Base-by-base conservation (phyloP, 2,329 filamentous ascomycete genomes). In the Ascochyta pisi region DNA sequence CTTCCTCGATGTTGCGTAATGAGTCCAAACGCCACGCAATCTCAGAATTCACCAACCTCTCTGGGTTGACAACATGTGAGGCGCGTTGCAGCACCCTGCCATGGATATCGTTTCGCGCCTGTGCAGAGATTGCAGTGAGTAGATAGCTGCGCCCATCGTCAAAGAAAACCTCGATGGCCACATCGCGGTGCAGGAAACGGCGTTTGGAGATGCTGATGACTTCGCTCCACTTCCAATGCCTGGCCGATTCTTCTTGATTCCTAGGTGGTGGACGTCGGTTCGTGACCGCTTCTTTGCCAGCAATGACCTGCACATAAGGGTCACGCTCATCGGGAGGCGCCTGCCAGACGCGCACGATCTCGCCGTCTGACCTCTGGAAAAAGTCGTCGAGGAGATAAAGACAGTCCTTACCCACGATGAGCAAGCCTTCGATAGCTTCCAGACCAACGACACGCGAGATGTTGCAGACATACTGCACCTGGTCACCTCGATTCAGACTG, bases 161-260 rank as follows among this genome's bases (percentile, higher is more conserved):
- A 73, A 99, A 99, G 79, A 99, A 99, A 2, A 97, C 85, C 71
- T 99, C 95, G n/a, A 98, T 87, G 0, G 92, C 92, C 12, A 99
- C 95, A 69, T 99, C 94, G 24, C 95, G 88, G 76, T 98, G 96
- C 4, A 99, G 79, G 74, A 98, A 99, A 6, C 94, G 89, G 19
- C 96, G 87, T 75, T 99, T 99, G 0, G 94, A 98, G 33, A 98
- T 89, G 71, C 93, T 97, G 64, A 98, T 90, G 13, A 98, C 88
- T 71, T 98, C 94, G 3, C 87, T 85, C 94, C 94, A 99, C 62
- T 88, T 89, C 96, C 95, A 99, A 73, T 90, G 89, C 64, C 93
- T 86, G 58, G 94, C 90, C 67, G 96, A 91, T 44, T 96, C 91
- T 53, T 73, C 71, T 48, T 74, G 65, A 31, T 61, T 71, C 37